These are phyloP conservation scores for Angomonas ambiguus DNA, from an alignment of 208 protist species.

Conservation along the genomic window DNA sequence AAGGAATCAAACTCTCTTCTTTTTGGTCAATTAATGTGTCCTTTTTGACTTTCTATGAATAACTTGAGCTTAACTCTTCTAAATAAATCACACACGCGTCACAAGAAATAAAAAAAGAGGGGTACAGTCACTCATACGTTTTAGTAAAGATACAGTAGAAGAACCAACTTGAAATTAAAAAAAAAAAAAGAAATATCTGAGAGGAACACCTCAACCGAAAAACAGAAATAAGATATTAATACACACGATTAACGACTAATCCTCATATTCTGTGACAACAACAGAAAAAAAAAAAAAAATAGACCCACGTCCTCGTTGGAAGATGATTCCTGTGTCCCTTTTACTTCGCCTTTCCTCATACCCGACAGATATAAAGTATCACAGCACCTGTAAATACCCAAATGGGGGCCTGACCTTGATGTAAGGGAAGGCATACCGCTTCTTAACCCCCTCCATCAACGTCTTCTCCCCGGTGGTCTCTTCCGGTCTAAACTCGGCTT, in stretches of 20 bases:
- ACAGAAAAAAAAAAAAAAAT: background rate
- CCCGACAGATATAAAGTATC: background rate
- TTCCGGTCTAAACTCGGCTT: conserved; percentile 29
- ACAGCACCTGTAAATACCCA: conserved; percentile 47
- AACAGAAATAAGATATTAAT: background rate
- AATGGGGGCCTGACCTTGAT: conserved; percentile 72
- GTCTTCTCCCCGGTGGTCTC: background rate
- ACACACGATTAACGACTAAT: background rate
- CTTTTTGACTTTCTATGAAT: too few species aligned
- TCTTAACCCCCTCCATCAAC: background rate
- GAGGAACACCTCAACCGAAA: too few species aligned
- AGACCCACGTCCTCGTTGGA: background rate
- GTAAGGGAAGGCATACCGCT: conserved; percentile 66
- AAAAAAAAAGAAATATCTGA: too few species aligned
- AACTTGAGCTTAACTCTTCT: too few species aligned
- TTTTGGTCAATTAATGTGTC: too few species aligned
- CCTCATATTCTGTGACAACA: background rate
- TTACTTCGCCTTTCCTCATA: background rate
- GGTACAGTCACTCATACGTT: background rate
- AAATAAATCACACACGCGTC: background rate
- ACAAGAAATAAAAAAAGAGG: conserved; percentile 12
- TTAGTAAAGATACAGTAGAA: conserved; percentile 1
- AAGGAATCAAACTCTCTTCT: too few species aligned
- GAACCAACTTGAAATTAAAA: too few species aligned
- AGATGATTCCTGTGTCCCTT: too few species aligned